A percentile compares a stretch with the other conserved stretches of the same genome.
phyloP scores from a whole-genome alignment of 1,284 basidiomycete genomes.

The Rhodotorula mucilaginosa region DNA sequence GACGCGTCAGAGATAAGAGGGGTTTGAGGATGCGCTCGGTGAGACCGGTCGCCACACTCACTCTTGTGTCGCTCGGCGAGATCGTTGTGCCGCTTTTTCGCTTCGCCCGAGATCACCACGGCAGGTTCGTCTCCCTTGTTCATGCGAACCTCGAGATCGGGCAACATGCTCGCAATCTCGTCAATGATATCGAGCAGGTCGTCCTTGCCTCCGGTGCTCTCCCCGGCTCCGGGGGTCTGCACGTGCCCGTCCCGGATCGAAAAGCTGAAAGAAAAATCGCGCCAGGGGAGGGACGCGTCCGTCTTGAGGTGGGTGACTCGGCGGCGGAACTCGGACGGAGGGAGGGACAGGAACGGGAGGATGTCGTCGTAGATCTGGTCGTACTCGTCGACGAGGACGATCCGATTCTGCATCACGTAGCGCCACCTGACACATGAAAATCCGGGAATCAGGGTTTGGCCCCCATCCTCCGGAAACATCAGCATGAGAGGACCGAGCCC shows the following conservation, averaged over 20 bases:
- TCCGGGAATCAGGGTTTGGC: too few species aligned
- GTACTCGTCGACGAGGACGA: constrained; percentile 45
- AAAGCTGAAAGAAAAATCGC: constrained; percentile 22
- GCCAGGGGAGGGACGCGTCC: constrained; percentile 12
- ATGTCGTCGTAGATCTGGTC: constrained; percentile 42
- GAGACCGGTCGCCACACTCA: constrained; percentile 6
- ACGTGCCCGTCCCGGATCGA: constrained; percentile 20
- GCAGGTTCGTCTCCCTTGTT: constrained; percentile 29
- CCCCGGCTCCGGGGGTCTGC: background rate
- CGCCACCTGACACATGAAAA: constrained; percentile 31
- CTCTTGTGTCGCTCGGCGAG: constrained; percentile 21
- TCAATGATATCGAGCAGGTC: constrained; percentile 30
- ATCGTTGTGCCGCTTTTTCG: constrained; percentile 15
- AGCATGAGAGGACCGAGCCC: too few species aligned
- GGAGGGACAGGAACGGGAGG: constrained; percentile 40
- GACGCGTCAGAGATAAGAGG: background rate
- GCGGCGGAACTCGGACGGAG: constrained; percentile 20
- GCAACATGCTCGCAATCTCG: constrained; percentile 29
- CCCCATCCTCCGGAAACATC: too few species aligned
- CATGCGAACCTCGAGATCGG: constrained; percentile 35
- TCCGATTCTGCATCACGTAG: constrained; percentile 40
- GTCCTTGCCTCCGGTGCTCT: background rate
- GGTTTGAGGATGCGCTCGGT: too few species aligned
- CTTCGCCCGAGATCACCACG: constrained; percentile 36
- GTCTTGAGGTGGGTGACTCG: constrained; percentile 11